Base-by-base conservation (phyloP, 2,329 filamentous ascomycete species). In the Trichoderma polysporum region DNA sequence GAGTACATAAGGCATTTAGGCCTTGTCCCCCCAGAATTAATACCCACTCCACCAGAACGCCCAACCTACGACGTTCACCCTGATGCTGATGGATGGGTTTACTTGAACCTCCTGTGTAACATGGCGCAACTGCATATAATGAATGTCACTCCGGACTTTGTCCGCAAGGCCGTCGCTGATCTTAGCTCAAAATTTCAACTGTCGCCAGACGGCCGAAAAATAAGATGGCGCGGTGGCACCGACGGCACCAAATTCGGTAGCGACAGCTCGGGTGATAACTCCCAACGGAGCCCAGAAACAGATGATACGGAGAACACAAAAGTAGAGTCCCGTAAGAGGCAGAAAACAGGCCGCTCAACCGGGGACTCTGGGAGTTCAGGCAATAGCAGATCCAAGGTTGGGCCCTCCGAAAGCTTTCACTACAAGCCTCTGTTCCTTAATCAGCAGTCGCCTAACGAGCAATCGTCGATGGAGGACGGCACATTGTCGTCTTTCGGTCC, bases 91-190 rank as follows among this genome's bases (percentile, higher is more conserved):
- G 91, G 91, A 4, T 95, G 92, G 92, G 88, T 94, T 0, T 94
- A 94, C 72, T 79, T 95, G 7, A 95, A 95, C 71, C 79, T 96
- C 1, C 82, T 96, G 1, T 89, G 90, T 74, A 93, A 90, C 73
- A 85, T 96, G 82, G 92, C 93, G 0, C 92, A 96, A 77, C 80
- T 96, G 19, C 92, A 96, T 72, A 94, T 93, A 0, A 84, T 95
- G 71, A 94, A 93, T 67, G 92, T 96, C 1, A 93, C 92, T 0
- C 84, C 89, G 0, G 88, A 90, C 31, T 94, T 94, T 72, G 88
- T 95, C 45, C 88, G 91, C 67, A 86, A 86, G 39, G 91, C 93
- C 0, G 83, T 96, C 1, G 80, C 82, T 0, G 87, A 91, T 58
- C 86, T 88, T 70, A 94, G 91, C 72, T 85, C 85, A 22, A 91